Evolutionary conservation across 371 early-diverging fungal genomes (phyloP).

Genomic region (Mortierella sp.): DNA sequence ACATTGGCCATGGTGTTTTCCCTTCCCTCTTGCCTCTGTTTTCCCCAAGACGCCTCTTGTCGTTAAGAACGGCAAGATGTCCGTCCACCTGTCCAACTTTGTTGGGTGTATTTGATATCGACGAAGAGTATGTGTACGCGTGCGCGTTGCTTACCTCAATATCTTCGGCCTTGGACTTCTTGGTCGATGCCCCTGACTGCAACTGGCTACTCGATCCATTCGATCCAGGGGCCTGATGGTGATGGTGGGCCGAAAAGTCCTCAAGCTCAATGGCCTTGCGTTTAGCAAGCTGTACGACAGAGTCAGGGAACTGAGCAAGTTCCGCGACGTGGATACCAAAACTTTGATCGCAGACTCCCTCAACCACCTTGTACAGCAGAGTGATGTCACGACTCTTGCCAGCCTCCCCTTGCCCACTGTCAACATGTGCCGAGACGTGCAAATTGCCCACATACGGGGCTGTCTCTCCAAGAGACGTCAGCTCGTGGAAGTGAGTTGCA

Average conservation of each 20-base stretch:
- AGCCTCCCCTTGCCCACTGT: conserved; percentile 49
- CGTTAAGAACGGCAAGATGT: background rate
- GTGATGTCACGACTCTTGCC: conserved; percentile 73
- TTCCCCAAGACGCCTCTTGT: background rate
- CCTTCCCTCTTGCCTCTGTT: background rate
- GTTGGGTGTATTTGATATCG: background rate
- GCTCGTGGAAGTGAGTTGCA: conserved; percentile 99
- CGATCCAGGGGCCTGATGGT: conserved; percentile 8
- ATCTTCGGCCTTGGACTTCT: conserved; percentile 41
- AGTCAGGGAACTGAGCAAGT: conserved; percentile 93
- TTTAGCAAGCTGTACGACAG: conserved; percentile 87
- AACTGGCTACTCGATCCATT: background rate
- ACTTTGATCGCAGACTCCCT: conserved; percentile 94
- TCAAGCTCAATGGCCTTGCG: conserved; percentile 92
- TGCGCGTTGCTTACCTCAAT: conserved; percentile 49
- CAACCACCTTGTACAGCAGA: conserved; percentile 88
- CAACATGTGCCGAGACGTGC: conserved; percentile 87
- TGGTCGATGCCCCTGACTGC: conserved; percentile 16
- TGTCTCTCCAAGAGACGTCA: conserved; percentile 84
- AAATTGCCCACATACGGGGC: conserved; percentile 85
- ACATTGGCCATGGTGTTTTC: background rate
- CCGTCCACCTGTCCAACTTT: background rate
- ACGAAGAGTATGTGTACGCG: background rate
- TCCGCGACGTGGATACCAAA: conserved; percentile 99
- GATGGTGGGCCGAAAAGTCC: conserved; percentile 60